Evolutionary conservation across 2,329 filamentous ascomycete species (phyloP), one percentile per base, ranked within the genome.

Genomic region (Ilyonectria robusta): DNA sequence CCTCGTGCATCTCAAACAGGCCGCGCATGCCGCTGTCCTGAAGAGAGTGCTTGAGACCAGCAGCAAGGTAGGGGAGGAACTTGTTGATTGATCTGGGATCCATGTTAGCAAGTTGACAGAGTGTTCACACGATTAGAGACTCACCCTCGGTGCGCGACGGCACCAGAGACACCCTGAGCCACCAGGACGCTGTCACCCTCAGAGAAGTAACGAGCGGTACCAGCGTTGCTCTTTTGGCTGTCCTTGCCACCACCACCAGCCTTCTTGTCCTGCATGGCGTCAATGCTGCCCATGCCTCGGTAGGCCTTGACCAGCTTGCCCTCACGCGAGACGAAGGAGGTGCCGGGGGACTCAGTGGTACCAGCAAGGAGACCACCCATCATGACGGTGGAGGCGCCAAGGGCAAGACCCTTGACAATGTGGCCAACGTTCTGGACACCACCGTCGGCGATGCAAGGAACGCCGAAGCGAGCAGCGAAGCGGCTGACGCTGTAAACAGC

Each of bases 261-360:
- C 88, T 97, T 97, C 90, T 96, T 97, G 85, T 98, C 95, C 85
- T 98, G 95, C 96, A 99, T 99, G 74, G 96, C 96, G 78, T 98
- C 96, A 80, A 99, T 99, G 83, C 92, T 95, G 74, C 96, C 96
- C 96, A 99, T 99, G 67, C 96, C 96, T 83, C 96, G 93, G 88
- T 99, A 99, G 46, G 96, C 95, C 89, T 99, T 99, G 83, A 99
- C 95, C 61, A 99, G 91, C 88, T 98, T 97, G 72, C 96, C 96
- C 84, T 98, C 95, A 68, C 93, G 92, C 78, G 94, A 97, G 75
- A 99, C 94, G 79, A 97, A 98, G 74, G 97, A 98, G 72, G 95
- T 95, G 72, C 96, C 97, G 40, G 96, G 96, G 42, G 95, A 98
- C 85, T 99, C 96, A 47, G 95, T 98, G 70, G 96, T 98, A 80